A percentile compares a stretch with the other conserved stretches of the same genome.
These are phyloP conservation scores for Chalaropsis ovoidea DNA, from an alignment of 2,329 filamentous ascomycete genomes.

Conservation along the genomic window DNA sequence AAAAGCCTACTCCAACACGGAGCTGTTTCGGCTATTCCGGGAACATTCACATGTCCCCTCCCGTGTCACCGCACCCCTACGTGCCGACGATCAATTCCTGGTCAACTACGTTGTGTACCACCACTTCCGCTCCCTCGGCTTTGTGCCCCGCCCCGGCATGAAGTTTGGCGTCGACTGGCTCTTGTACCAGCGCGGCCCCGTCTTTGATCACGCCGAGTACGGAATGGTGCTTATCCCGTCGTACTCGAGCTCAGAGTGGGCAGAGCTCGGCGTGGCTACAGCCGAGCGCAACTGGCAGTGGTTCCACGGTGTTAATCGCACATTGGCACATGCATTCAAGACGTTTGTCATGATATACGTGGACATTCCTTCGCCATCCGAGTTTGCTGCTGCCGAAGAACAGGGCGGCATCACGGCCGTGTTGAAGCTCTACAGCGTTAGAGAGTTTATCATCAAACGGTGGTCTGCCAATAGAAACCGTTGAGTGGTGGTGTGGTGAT, in stretches of 20 bases:
- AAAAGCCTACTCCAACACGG: slow-evolving; percentile 40
- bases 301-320: slow-evolving; percentile 81
- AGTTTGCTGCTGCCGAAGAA: slow-evolving; percentile 37
- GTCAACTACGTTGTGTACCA: slow-evolving; percentile 85
- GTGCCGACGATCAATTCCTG: slow-evolving; percentile 74
- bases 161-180: slow-evolving; percentile 94
- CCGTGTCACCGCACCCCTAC: slow-evolving; percentile 36
- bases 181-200: slow-evolving; percentile 86
- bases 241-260: slow-evolving; percentile 68
- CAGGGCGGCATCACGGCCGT: slow-evolving; percentile 49
- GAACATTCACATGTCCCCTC: slow-evolving; percentile 59
- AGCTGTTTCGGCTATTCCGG: slow-evolving; percentile 58
- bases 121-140: slow-evolving; percentile 89
- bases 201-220: slow-evolving; percentile 92
- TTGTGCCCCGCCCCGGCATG: slow-evolving; percentile 83
- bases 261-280: slow-evolving; percentile 42
- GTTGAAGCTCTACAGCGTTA: slow-evolving; percentile 60
- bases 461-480: slow-evolving; percentile 75
- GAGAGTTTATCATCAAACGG: slow-evolving; percentile 70
- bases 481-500: slow-evolving; percentile 26
- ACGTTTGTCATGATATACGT: slow-evolving; percentile 84
- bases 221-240: slow-evolving; percentile 75
- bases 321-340: slow-evolving; percentile 83
- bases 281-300: slow-evolving; percentile 59
- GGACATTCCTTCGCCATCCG: slow-evolving; percentile 64